Evolutionary conservation across 2,329 filamentous ascomycete species (phyloP).

Genomic region (Sordariomycetes sp.): DNA sequence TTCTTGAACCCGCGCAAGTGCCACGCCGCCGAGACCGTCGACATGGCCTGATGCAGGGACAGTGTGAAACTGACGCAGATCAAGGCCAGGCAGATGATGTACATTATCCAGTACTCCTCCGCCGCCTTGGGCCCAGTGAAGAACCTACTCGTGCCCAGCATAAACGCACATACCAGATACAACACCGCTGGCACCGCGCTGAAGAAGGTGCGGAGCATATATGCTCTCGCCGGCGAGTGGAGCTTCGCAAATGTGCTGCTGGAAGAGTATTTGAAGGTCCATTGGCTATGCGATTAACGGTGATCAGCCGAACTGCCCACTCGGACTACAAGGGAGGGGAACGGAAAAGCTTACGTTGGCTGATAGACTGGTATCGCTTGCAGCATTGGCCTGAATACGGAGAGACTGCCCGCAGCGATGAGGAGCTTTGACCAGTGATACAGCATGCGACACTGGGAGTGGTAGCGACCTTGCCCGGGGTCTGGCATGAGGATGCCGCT

Average conservation of each 20-base stretch:
- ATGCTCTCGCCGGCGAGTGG: not conserved
- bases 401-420: not conserved
- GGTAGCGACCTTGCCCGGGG: not conserved
- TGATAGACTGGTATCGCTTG: not conserved
- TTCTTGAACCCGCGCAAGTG: too few relatives aligned
- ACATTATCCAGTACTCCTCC: constrained; percentile 15
- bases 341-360: not conserved
- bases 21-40: too few relatives aligned
- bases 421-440: not conserved
- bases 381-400: not conserved
- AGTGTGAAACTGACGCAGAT: not conserved
- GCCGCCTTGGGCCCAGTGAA: constrained; percentile 16
- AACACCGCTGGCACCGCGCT: not conserved
- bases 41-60: not conserved
- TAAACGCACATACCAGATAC: not conserved
- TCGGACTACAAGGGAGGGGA: not conserved
- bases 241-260: not conserved
- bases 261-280: not conserved
- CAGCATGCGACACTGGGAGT: not conserved
- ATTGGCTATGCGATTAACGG: too few relatives aligned
- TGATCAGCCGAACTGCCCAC: too few relatives aligned
- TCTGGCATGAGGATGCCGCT: not conserved
- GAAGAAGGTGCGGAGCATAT: not conserved
- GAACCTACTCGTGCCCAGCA: constrained; percentile 9
- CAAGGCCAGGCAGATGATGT: not conserved